These are phyloP conservation scores for Ceratocystis smalleyi DNA, from an alignment of 2,329 filamentous ascomycete genomes.

Conservation along the genomic window DNA sequence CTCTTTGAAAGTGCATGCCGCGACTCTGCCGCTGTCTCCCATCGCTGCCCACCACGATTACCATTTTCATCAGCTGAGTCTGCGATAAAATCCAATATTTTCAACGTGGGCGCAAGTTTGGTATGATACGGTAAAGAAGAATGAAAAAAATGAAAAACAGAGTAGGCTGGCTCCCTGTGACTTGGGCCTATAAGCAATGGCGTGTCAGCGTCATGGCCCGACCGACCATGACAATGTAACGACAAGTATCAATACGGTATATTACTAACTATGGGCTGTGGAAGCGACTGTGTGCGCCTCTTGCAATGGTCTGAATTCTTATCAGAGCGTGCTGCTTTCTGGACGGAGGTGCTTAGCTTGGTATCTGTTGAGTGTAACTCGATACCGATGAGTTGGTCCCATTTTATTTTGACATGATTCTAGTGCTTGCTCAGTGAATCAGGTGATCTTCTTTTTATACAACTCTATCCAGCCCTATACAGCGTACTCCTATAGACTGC, in stretches of 20 bases:
- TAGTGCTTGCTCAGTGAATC: neutral
- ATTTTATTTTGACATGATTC: neutral
- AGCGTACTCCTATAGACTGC: too few species aligned
- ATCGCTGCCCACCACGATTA: neutral
- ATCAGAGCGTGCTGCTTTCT: neutral
- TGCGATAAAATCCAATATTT: neutral
- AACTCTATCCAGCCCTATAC: too few species aligned
- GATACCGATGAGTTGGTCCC: neutral
- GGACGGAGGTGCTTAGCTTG: neutral
- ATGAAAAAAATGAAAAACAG: too few species aligned
- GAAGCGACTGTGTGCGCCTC: neutral
- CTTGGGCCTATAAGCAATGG: neutral
- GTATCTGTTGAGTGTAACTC: neutral
- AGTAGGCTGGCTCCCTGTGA: neutral
- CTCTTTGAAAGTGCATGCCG: conserved; percentile 9
- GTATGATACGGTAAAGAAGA: neutral
- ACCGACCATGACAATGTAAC: neutral
- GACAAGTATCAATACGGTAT: neutral
- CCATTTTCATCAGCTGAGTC: neutral
- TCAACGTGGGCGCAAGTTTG: neutral
- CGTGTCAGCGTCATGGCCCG: neutral
- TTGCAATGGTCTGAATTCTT: neutral
- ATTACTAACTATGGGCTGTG: neutral
- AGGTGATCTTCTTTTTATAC: too few species aligned
- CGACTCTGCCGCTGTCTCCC: neutral